Evolutionary conservation across 208 protist genomes (phyloP).

Genomic region (Eutreptiella sp.): DNA sequence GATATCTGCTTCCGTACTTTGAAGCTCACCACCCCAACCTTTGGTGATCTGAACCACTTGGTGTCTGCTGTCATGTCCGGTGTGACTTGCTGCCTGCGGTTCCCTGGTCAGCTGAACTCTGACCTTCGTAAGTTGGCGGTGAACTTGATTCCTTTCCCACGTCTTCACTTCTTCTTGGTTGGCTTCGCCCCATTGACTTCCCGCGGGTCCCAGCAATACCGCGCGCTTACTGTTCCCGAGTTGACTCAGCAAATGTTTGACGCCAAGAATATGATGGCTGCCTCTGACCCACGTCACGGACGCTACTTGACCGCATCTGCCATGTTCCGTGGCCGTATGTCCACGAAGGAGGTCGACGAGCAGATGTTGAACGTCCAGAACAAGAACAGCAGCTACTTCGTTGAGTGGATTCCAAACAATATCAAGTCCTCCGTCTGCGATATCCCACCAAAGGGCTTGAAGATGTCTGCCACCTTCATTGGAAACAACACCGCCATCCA

Average conservation of each 20-base stretch:
- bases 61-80: slow-evolving; percentile 85
- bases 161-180: slow-evolving; percentile 92
- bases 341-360: slow-evolving; percentile 94
- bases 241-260: slow-evolving; percentile 96
- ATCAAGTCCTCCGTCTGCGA: slow-evolving; percentile 85
- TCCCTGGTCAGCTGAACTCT: slow-evolving; percentile 92
- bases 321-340: slow-evolving; percentile 84
- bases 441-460: slow-evolving; percentile 61
- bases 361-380: slow-evolving; percentile 87
- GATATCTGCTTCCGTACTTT: slow-evolving; percentile 97
- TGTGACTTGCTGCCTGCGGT: slow-evolving; percentile 91
- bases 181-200: slow-evolving; percentile 78
- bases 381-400: slow-evolving; percentile 92
- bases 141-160: slow-evolving; percentile 96
- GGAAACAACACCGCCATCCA: slow-evolving; percentile 87
- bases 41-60: slow-evolving; percentile 85
- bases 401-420: slow-evolving; percentile 90
- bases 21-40: slow-evolving; percentile 89
- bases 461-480: slow-evolving; percentile 81
- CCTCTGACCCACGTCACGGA: slow-evolving; percentile 79
- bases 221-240: slow-evolving; percentile 82
- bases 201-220: slow-evolving; percentile 69
- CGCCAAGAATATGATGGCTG: slow-evolving; percentile 96
- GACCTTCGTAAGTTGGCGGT: slow-evolving; percentile 93
- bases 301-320: slow-evolving; percentile 55